Evolutionary conservation across 2,329 filamentous ascomycete species (phyloP), one percentile per base, ranked within the genome.

Genomic region (Diaporthe sp.): DNA sequence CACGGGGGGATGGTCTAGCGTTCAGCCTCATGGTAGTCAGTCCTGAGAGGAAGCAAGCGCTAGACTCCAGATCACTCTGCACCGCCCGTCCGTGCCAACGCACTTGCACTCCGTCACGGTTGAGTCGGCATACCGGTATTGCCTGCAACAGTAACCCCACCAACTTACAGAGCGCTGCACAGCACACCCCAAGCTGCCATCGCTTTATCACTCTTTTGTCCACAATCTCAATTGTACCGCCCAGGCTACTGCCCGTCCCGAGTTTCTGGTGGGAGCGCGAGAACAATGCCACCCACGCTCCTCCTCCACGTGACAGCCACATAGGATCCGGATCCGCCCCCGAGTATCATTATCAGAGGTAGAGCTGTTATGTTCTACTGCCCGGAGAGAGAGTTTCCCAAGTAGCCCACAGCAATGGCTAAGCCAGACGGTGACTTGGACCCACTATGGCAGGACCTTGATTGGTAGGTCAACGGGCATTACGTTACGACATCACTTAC

Each of bases 381-480:
- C 28, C 46, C 53, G 53, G 28, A 53, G 49, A 42, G 44, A 22
- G 12, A 39, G 7, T 31, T 19, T 4, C 31, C 51, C 44, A 61
- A 49, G 51, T 74, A 75, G 67, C 60, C 70, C 68, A 73, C 61
- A 71, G 76, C 77, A 74, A 86, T 85, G 83, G 82, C 82, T 70
- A 84, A 84, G 76, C 79, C 84, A 79, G 86, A 90, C 82, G 83
- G 83, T 80, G 87, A 88, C 71, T 80, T 87, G 74, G 91, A 92
- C 86, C 89, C 89, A 87, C 87, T 92, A 88, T 95, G 93, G 93
- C 92, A 94, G 82, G 90, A 94, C 83, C 88, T 94, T 81, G 91
- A 95, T 86, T 93, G 92, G 93, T 95, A 90, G 81, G 91, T 88
- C 67, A 75, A 49, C 62, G 31, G 42, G 39, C 51, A 60, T 42